phyloP scores from a whole-genome alignment of 2,329 filamentous ascomycete genomes.

The Alternaria sp. region DNA sequence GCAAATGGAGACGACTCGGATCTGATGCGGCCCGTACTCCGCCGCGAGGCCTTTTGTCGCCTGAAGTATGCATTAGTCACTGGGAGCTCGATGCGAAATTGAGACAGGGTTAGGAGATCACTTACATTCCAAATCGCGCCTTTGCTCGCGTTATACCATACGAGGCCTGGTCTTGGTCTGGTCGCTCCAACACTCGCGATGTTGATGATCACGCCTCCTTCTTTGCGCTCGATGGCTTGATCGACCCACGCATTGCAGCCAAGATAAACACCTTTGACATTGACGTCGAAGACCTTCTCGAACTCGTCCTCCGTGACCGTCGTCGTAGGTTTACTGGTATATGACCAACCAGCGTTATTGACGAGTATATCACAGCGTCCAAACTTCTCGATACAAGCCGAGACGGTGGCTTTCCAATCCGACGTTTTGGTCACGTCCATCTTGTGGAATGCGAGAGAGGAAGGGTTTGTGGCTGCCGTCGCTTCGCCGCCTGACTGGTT shows the following conservation, averaged over 20 bases:
- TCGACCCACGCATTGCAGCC: conserved; percentile 66
- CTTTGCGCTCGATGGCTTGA: conserved; percentile 64
- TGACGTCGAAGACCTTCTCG: conserved; percentile 70
- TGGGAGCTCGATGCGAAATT: neutral
- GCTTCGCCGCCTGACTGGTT: conserved; percentile 60
- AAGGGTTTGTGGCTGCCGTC: conserved; percentile 53
- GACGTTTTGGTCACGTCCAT: conserved; percentile 61
- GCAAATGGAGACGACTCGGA: conserved; percentile 75
- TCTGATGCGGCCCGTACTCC: conserved; percentile 74
- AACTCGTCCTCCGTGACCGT: conserved; percentile 71
- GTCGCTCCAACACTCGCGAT: conserved; percentile 69
- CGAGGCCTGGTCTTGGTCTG: conserved; percentile 66
- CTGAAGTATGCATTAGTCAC: conserved; percentile 26
- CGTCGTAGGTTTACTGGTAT: conserved; percentile 62
- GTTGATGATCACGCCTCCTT: conserved; percentile 68
- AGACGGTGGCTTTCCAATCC: conserved; percentile 61
- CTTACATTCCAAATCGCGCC: conserved; percentile 66
- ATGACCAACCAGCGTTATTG: conserved; percentile 66
- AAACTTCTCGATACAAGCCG: conserved; percentile 59
- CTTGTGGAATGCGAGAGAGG: conserved; percentile 43
- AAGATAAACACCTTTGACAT: conserved; percentile 70
- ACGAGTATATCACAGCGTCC: conserved; percentile 66
- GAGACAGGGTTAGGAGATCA: neutral
- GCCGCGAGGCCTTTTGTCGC: conserved; percentile 72
- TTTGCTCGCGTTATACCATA: conserved; percentile 75